Evolutionary conservation across 495 filamentous ascomycete genomes (phyloP).

Genomic region (Haplographium delicatum): DNA sequence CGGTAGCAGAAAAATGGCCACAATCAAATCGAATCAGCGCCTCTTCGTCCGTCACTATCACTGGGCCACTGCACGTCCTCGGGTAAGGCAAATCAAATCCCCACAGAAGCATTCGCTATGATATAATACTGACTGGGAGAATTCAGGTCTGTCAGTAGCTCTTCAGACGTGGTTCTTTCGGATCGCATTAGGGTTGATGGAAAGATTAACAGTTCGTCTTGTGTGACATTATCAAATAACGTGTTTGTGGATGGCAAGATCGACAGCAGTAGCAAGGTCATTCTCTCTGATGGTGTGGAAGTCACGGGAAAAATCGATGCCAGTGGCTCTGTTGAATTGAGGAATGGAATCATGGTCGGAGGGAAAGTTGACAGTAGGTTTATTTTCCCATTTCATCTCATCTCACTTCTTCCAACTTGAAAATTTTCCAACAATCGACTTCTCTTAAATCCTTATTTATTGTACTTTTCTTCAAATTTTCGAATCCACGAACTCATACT

Average conservation of each 20-base stretch:
- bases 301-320: slow-evolving; percentile 16
- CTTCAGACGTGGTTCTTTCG: slow-evolving; percentile 1
- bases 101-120: neutral
- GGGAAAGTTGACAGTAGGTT: slow-evolving; percentile 9
- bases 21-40: slow-evolving; percentile 11
- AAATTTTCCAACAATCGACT: too few species aligned
- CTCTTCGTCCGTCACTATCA: slow-evolving; percentile 4
- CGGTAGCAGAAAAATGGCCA: slow-evolving; percentile 3
- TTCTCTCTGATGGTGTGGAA: slow-evolving; percentile 7
- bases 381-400: neutral
- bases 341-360: slow-evolving; percentile 7
- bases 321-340: slow-evolving; percentile 12
- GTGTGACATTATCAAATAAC: slow-evolving; percentile 1
- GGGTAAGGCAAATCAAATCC: neutral
- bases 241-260: slow-evolving; percentile 15
- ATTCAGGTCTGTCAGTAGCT: neutral
- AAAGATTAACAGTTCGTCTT: slow-evolving; percentile 7
- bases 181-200: slow-evolving; percentile 13
- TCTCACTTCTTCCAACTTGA: neutral
- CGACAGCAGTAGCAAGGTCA: slow-evolving; percentile 5
- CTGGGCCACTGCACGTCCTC: slow-evolving; percentile 12
- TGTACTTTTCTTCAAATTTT: too few species aligned
- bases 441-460: too few species aligned
- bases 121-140: neutral
- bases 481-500: neutral